Evolutionary conservation across 805 yeast genomes (phyloP), one percentile per base, ranked within the genome.

Genomic region (Clavispora phyllophila): DNA sequence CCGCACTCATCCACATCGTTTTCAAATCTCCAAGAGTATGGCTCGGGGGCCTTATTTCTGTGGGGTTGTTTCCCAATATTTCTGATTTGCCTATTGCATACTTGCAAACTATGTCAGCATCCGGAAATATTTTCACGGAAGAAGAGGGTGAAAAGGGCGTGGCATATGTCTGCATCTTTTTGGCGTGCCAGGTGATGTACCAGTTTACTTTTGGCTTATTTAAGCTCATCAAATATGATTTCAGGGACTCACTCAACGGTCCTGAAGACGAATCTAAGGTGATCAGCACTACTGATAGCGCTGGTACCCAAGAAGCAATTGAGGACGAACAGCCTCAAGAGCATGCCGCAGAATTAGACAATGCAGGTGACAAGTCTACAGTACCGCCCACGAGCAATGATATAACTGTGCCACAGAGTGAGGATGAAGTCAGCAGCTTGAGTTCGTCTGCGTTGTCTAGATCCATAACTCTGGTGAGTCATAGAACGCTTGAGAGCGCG

Each of bases 81-180:
- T 78, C 89, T 13, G 96, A 87, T 63, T 69, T 87, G 43, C 96
- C 96, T 0, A 84, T 87, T 51, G 95, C 96, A 0, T 88, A 87
- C 51, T 60, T 82, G 28, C 87, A 82, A 54, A 83, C 91, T 2
- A 64, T 87, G 55, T 82, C 85, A 20, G 72, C 77, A 13, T 81
- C 88, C 1, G 68, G 78, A 1, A 66, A 74, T 6, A 53, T 70
- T 7, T 82, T 89, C 53, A 67, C 82, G 0, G 54, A 68, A 13
- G 75, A 62, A 4, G 80, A 85, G 47, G 87, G 87, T 28, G 72
- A 78, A 41, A 75, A 76, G 51, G 97, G 96, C 20, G 83, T 84
- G 20, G 93, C 96, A 0, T 87, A 84, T 61, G 83, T 86, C 17
- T 83, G 89, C 54, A 82, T 89, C 26, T 85, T 84, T 53, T 68